A percentile compares a stretch with the other conserved stretches of the same genome.
Conservation (phyloP, 768 basidiomycete genomes). For the Epithele typhae region DNA sequence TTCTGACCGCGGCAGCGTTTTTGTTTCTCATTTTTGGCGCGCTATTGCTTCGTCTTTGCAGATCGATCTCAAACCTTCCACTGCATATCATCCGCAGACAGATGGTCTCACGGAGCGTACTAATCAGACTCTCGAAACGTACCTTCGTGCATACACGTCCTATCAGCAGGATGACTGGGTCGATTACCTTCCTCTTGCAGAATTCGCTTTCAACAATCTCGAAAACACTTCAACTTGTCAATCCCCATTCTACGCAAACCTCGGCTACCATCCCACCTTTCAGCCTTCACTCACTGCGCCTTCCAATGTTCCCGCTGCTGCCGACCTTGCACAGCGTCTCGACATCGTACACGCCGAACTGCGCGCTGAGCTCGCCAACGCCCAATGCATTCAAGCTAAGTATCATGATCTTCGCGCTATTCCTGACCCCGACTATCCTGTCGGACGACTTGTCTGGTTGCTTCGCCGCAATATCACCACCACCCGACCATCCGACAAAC, state of each 20-base stretch:
- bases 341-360: constrained; percentile 31
- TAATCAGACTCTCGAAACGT: constrained; percentile 35
- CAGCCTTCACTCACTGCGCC: constrained; percentile 24
- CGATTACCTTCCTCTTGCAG: constrained; percentile 33
- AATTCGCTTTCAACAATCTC: constrained; percentile 38
- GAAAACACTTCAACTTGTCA: constrained; percentile 26
- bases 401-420: constrained; percentile 25
- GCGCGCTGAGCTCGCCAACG: constrained; percentile 25
- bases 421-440: constrained; percentile 25
- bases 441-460: constrained; percentile 34
- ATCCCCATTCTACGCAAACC: constrained; percentile 5
- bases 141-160: constrained; percentile 31
- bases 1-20: constrained; percentile 12
- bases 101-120: constrained; percentile 33
- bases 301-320: constrained; percentile 28
- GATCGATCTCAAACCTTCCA: constrained; percentile 21
- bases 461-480: constrained; percentile 36
- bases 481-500: constrained; percentile 35
- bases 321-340: constrained; percentile 26
- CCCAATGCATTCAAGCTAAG: constrained; percentile 25
- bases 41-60: background rate
- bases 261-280: constrained; percentile 20
- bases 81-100: constrained; percentile 41
- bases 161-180: constrained; percentile 41
- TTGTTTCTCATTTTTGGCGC: constrained; percentile 8